Base-by-base conservation (phyloP, 2,329 filamentous ascomycete genomes). In the Pseudocercospora macadamiae region DNA sequence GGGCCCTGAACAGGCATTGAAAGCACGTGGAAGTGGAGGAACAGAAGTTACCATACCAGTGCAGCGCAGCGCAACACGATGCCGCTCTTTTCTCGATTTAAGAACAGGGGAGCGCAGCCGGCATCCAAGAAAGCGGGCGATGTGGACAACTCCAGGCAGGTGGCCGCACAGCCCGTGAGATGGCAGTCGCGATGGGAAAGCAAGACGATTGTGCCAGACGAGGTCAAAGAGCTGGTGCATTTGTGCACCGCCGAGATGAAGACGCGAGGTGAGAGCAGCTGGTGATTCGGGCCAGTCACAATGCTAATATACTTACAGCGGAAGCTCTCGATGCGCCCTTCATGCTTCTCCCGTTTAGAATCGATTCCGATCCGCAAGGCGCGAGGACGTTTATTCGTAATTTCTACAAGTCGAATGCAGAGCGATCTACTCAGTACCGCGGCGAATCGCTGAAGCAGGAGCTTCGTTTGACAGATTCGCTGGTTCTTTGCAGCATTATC, bases 201-300 rank as follows among this genome's bases (percentile, higher is more conserved):
- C 71, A 90, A 84, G 55, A 85, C 87, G 47, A 88, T 99, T 65
- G 88, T 91, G 54, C 89, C 93, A 4, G 91, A 96, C 66, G 95
- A 99, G 78, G 87, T 99, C 48, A 88, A 93, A 70, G 92, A 96
- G 72, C 79, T 99, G 63, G 81, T 97, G 52, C 85, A 87, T 72
- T 86, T 87, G 66, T 97, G 92, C 78, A 96, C 93, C 9, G 83
- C 87, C 56, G 95, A 99, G 79, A 85, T 99, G 75, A 99, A 97
- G 79, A 89, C 89, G 61, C 86, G 93, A 90, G 93, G 93, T 96
- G 86, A 68, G 85, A 16, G 47, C 21, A n/a, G 18, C 21, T 4
- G 18, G 48, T 42, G 21, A 32, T 8, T 26, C 25, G 51, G 45
- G 10, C 16, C 18, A 9, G 10, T 16, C 26, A 10, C 12, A 21